A percentile compares a stretch with the other conserved stretches of the same genome.
Evolutionary conservation across 139 green algal genomes (phyloP).

Genomic region (Chlamydomonas eustigma): DNA sequence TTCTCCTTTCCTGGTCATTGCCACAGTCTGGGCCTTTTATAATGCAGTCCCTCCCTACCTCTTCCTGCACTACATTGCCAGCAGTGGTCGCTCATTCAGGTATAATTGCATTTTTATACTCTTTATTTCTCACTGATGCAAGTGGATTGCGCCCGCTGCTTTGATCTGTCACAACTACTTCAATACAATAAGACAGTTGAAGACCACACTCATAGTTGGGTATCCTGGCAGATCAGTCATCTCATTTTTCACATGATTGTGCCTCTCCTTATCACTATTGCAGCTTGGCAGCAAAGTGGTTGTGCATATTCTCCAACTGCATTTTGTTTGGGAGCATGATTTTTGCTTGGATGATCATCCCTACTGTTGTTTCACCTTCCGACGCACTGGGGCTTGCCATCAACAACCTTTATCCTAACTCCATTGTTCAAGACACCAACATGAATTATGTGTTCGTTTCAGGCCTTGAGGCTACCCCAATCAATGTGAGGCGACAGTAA

Average conservation of each 20-base stretch:
- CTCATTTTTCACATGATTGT: too few relatives aligned
- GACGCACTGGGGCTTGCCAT: neutral
- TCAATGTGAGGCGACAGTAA: too few relatives aligned
- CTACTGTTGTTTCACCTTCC: neutral
- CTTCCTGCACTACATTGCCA: conserved; percentile 11
- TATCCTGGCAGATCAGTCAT: too few relatives aligned
- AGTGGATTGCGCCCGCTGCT: too few relatives aligned
- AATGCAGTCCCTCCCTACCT: conserved; percentile 4
- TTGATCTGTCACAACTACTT: too few relatives aligned
- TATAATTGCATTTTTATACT: too few relatives aligned
- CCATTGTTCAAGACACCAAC: conserved; percentile 13
- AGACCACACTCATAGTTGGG: too few relatives aligned
- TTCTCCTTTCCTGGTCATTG: conserved; percentile 11
- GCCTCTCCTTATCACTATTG: neutral
- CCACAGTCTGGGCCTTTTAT: conserved; percentile 11
- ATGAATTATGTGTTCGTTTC: conserved; percentile 14
- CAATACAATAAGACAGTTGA: too few relatives aligned
- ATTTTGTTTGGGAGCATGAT: neutral
- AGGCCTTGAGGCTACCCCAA: neutral
- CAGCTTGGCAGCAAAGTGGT: conserved; percentile 13
- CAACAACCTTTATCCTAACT: conserved; percentile 14
- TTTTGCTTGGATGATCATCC: conserved; percentile 8
- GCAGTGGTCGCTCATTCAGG: neutral
- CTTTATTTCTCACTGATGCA: too few relatives aligned
- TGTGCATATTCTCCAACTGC: neutral